Evolutionary conservation across 306 rosid genomes (phyloP), one percentile per base, ranked within the genome.

Genomic region (Prunus mume): DNA sequence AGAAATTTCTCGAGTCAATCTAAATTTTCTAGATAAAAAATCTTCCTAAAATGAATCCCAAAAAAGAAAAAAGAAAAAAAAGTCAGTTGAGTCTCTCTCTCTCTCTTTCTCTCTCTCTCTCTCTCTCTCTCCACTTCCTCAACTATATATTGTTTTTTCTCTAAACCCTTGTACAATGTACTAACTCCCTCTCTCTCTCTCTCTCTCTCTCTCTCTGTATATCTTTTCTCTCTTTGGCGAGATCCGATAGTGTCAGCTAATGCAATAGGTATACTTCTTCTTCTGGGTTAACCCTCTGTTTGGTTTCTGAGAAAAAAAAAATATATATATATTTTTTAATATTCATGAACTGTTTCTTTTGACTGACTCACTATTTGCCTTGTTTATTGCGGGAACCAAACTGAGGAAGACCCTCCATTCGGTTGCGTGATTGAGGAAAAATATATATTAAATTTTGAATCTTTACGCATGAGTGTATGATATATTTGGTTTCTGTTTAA

Each of bases 241-340:
- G 77, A 78, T 78, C 85, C 71, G 77, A 20, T 30, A 46, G 9
- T 57, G 19, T 72, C 68, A 60, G 73, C 70, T 28, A 57, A 57
- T 43, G 57, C 76, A 51, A 55, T 34, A 79, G 83, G 78, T 79
- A 79, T 14, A 15, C 79, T 76, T 28, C 67, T 78, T 63, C 62
- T 27, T 9, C 22, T 72, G 67, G 66, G 76, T 72, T 19, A 38
- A 46, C 41, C 34, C 52, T 24, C 68, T 34, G 70, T 74, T 74
- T 69, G 77, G 49, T 74, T 49, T 14, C 47, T 22, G 15, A 51
- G 76, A 68, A 60, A 80, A 38, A 11, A 20, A 25, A 62, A 9
- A 2, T 4, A 24, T 49, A 38, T 17, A n/a, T n/a, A n/a, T n/a
- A n/a, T 28, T 54, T 41, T 45, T 3, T 12, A 45, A 5, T 57